Conservation (phyloP, 331 rosid genomes). For the Pyrus hybrid region DNA sequence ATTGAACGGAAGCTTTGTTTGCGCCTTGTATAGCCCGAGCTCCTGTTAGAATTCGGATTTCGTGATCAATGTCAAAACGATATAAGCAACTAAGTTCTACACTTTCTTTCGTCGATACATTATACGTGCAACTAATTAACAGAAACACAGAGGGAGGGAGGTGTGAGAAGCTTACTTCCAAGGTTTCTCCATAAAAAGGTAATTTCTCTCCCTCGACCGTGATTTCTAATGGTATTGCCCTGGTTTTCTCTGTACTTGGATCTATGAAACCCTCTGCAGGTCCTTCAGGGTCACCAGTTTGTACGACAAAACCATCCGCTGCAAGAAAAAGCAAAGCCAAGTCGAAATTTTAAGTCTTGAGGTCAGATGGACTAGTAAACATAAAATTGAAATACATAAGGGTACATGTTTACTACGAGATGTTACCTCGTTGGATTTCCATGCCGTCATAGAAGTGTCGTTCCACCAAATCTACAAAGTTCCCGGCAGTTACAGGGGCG, state of each 20-base stretch:
- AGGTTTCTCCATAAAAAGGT: slow-evolving; percentile 84
- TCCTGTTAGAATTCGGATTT: slow-evolving; percentile 43
- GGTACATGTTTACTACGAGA: background rate
- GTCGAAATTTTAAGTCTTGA: background rate
- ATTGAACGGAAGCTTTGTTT: slow-evolving; percentile 93
- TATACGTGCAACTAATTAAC: background rate
- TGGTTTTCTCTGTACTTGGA: slow-evolving; percentile 87
- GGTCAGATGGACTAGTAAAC: background rate
- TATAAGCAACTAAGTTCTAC: background rate
- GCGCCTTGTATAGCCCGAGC: slow-evolving; percentile 95
- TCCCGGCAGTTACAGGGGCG: slow-evolving; percentile 93
- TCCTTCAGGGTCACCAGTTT: slow-evolving; percentile 98
- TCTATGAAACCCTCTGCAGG: slow-evolving; percentile 99
- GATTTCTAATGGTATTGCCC: slow-evolving; percentile 85
- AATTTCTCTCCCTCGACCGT: slow-evolving; percentile 70
- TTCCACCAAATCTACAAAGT: slow-evolving; percentile 86
- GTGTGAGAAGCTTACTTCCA: slow-evolving; percentile 57
- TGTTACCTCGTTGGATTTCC: slow-evolving; percentile 95
- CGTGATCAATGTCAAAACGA: background rate
- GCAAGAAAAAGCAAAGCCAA: slow-evolving; percentile 13
- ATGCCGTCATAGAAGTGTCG: slow-evolving; percentile 94
- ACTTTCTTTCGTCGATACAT: background rate
- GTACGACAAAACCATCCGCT: slow-evolving; percentile 99
- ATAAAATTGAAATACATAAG: background rate
- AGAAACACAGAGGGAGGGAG: slow-evolving; percentile 1